These are phyloP conservation scores for Sugiyamaella sp. DNA, from an alignment of 1,139 yeast genomes.

Conservation along the genomic window DNA sequence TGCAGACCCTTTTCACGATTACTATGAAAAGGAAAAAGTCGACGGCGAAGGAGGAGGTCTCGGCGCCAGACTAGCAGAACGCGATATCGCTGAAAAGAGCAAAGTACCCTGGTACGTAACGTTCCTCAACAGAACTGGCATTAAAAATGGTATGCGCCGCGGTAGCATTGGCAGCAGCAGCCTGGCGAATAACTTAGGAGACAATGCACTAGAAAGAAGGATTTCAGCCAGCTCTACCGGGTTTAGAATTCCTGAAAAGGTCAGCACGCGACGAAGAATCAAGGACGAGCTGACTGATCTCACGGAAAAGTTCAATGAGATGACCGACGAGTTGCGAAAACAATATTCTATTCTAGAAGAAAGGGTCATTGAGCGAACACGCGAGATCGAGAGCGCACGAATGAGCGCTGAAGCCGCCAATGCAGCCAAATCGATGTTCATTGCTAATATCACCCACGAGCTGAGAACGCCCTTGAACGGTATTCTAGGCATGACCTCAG, in stretches of 20 bases:
- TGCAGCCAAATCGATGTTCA: slow-evolving; percentile 90
- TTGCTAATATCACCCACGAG: slow-evolving; percentile 93
- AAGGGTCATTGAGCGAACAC: slow-evolving; percentile 81
- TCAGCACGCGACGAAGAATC: slow-evolving; percentile 42
- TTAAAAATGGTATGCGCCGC: slow-evolving; percentile 11
- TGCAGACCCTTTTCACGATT: slow-evolving; percentile 7
- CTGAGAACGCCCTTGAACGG: slow-evolving; percentile 91
- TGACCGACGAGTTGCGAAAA: slow-evolving; percentile 86
- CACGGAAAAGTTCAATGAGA: slow-evolving; percentile 87
- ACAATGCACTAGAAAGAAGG: slow-evolving; percentile 11
- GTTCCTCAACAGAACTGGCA: slow-evolving; percentile 2
- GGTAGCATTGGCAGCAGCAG: slow-evolving; percentile 14
- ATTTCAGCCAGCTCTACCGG: slow-evolving; percentile 22
- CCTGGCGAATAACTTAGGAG: not conserved
- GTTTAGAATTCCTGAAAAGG: slow-evolving; percentile 40
- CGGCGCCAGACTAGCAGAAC: not conserved
- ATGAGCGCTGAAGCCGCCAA: slow-evolving; percentile 63
- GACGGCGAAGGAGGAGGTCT: not conserved
- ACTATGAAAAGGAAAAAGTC: slow-evolving; percentile 4
- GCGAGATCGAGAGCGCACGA: slow-evolving; percentile 66
- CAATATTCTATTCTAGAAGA: slow-evolving; percentile 88
- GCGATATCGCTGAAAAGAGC: no score
- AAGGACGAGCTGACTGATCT: slow-evolving; percentile 88
- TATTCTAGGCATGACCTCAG: slow-evolving; percentile 89
- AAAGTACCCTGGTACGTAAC: slow-evolving; percentile 7